Evolutionary conservation across 768 basidiomycete genomes (phyloP).

Genomic region (Lentinus tigrinus): DNA sequence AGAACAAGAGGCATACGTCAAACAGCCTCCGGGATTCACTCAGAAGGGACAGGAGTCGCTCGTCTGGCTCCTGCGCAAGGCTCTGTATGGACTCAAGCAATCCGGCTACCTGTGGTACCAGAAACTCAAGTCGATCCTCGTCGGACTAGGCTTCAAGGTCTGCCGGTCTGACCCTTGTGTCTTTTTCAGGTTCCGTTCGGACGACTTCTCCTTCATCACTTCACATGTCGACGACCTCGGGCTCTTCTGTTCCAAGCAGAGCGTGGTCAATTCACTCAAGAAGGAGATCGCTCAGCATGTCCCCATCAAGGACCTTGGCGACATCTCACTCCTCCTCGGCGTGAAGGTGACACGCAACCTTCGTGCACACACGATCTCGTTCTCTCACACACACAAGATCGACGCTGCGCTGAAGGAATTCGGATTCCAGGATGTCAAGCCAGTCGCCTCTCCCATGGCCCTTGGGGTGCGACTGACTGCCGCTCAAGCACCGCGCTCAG

Average conservation of each 20-base stretch:
- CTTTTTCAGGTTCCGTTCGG: constrained; percentile 11
- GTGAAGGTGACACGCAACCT: constrained; percentile 19
- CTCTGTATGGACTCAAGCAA: constrained; percentile 33
- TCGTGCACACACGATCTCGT: constrained; percentile 10
- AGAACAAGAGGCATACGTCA: constrained; percentile 30
- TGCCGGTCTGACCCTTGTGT: constrained; percentile 19
- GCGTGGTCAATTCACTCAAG: constrained; percentile 14
- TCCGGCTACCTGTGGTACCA: constrained; percentile 27
- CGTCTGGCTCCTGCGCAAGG: constrained; percentile 25
- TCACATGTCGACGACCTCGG: constrained; percentile 37
- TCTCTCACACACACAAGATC: constrained; percentile 31
- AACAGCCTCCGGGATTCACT: constrained; percentile 20
- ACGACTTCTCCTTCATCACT: constrained; percentile 17
- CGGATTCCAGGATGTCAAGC: constrained; percentile 23
- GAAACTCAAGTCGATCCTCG: constrained; percentile 9
- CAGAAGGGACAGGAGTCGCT: background rate
- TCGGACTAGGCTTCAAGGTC: background rate
- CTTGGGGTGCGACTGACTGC: constrained; percentile 20
- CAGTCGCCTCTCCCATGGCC: constrained; percentile 32
- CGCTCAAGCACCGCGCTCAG: background rate
- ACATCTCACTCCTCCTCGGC: constrained; percentile 17
- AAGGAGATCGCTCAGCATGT: constrained; percentile 20
- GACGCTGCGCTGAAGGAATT: constrained; percentile 27
- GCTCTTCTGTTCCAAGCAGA: constrained; percentile 20
- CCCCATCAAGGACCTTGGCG: constrained; percentile 10